Percentiles rank a stretch among this genome's conserved stretches.
Evolutionary conservation across 2,329 filamentous ascomycete species (phyloP).

Genomic region (Colletotrichum spaethianum): DNA sequence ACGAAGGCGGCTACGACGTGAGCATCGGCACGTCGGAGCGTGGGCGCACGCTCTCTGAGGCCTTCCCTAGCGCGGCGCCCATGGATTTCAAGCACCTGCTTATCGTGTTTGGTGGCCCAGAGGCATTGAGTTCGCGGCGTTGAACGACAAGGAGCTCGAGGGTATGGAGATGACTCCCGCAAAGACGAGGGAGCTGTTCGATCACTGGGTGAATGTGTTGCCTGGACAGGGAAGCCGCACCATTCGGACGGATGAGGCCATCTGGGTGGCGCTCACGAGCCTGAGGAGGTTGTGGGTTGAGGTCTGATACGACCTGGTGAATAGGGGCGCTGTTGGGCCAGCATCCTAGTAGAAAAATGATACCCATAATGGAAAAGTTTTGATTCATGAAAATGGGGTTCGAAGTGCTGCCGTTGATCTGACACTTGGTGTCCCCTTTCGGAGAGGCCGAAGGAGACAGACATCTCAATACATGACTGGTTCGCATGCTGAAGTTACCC

Average conservation of each 20-base stretch:
- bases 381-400: not conserved
- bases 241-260: slow-evolving; percentile 86
- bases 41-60: slow-evolving; percentile 67
- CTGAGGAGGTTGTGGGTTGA: slow-evolving; percentile 72
- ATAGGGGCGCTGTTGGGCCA: slow-evolving; percentile 4
- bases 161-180: slow-evolving; percentile 73
- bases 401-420: not conserved
- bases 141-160: slow-evolving; percentile 69
- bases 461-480: not conserved
- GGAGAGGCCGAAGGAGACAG: not conserved
- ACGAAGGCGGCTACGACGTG: slow-evolving; percentile 84
- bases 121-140: slow-evolving; percentile 82
- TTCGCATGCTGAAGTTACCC: not conserved
- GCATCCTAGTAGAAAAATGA: slow-evolving; percentile 31
- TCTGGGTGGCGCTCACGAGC: slow-evolving; percentile 82
- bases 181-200: slow-evolving; percentile 79
- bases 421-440: not conserved
- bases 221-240: slow-evolving; percentile 86
- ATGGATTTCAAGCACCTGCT: slow-evolving; percentile 78
- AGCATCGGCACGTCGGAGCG: slow-evolving; percentile 89
- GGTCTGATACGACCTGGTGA: slow-evolving; percentile 33
- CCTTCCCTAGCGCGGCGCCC: slow-evolving; percentile 60
- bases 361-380: slow-evolving; percentile 39
- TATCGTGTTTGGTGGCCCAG: slow-evolving; percentile 86
- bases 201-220: slow-evolving; percentile 86